These are phyloP conservation scores for Centaurea solstitialis DNA, from an alignment of 129 eudicot species.

Conservation along the genomic window DNA sequence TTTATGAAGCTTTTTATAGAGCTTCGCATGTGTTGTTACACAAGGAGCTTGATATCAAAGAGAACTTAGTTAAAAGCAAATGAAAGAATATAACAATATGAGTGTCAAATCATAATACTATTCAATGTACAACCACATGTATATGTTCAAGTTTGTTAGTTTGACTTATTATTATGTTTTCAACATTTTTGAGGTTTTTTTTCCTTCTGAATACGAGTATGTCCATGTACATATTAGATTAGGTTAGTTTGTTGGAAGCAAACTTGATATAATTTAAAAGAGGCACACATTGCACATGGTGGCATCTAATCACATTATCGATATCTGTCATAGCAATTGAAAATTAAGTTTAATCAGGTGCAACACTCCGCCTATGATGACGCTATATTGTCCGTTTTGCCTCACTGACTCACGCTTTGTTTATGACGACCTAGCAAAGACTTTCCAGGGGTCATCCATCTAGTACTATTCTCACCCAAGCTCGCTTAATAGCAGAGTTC, in stretches of 20 bases:
- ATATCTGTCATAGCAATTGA: not conserved
- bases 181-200: not conserved
- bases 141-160: not conserved
- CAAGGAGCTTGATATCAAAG: not conserved
- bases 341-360: no score
- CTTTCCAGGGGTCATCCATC: no score
- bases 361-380: no score
- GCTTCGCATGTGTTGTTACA: not conserved
- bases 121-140: not conserved
- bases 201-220: no score
- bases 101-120: not conserved
- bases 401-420: no score
- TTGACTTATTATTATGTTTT: no score
- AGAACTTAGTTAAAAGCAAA: not conserved
- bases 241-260: not conserved
- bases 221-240: not conserved
- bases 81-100: not conserved
- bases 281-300: not conserved
- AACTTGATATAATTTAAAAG: not conserved
- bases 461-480: no score
- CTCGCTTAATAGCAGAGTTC: no score
- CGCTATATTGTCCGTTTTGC: no score
- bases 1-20: not conserved
- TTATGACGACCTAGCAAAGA: no score
- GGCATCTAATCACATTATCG: not conserved